phyloP scores from a whole-genome alignment of 2,329 filamentous ascomycete species.

The Amphichorda felina region DNA sequence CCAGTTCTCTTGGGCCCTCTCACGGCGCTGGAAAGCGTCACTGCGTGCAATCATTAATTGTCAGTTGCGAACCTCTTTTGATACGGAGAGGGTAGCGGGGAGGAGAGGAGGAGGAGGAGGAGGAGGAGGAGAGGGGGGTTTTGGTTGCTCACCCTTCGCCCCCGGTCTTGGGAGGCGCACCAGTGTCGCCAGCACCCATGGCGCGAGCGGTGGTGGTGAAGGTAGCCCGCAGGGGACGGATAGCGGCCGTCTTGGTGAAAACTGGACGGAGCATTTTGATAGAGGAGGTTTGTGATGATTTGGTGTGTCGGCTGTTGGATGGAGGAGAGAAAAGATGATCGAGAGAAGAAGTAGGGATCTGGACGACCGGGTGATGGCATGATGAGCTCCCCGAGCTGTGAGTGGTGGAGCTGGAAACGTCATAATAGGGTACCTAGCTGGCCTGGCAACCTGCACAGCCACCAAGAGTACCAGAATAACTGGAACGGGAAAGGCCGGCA shows the following conservation, averaged over 20 bases:
- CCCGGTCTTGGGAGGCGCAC: constrained; percentile 41
- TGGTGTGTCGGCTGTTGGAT: constrained; percentile 1
- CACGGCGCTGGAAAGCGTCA: constrained; percentile 86
- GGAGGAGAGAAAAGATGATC: background rate
- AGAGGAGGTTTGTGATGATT: constrained; percentile 6
- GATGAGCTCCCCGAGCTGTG: constrained; percentile 2
- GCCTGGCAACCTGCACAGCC: no score
- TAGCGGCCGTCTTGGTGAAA: constrained; percentile 40
- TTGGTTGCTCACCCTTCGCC: constrained; percentile 35
- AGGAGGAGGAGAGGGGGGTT: background rate
- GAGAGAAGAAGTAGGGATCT: background rate
- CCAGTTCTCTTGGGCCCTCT: constrained; percentile 74
- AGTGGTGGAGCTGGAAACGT: constrained; percentile 1
- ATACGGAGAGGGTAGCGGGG: no score
- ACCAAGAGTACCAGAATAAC: background rate
- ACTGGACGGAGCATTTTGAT: constrained; percentile 55
- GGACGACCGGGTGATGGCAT: background rate
- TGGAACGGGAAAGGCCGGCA: no score
- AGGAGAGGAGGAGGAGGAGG: no score
- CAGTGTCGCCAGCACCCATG: constrained; percentile 62
- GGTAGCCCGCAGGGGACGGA: constrained; percentile 41
- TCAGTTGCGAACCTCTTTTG: constrained; percentile 1
- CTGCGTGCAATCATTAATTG: constrained; percentile 29
- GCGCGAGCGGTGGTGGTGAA: constrained; percentile 52
- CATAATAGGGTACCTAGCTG: background rate